phyloP scores from a whole-genome alignment of 148 eudicot species.

The Arctostaphylos glauca region DNA sequence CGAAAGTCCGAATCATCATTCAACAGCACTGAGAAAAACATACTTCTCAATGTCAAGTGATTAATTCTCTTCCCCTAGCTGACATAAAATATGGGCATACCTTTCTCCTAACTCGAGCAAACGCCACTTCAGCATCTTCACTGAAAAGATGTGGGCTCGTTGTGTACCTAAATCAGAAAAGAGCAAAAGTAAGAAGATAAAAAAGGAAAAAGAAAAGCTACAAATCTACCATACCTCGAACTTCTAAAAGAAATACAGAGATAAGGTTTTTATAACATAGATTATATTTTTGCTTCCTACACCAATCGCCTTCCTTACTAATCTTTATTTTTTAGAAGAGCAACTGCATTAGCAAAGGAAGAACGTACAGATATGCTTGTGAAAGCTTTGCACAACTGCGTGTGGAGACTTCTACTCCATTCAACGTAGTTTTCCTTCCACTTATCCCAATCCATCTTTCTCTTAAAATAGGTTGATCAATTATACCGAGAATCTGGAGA shows the following conservation, averaged over 20 bases:
- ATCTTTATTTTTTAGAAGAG: background rate
- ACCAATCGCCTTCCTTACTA: background rate
- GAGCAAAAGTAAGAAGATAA: constrained; percentile 18
- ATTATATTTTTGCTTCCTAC: background rate
- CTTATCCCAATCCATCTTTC: constrained; percentile 85
- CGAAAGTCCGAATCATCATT: background rate
- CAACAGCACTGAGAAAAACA: background rate
- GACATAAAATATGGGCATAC: constrained; percentile 27
- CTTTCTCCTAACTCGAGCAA: constrained; percentile 76
- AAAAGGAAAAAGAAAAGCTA: too few species aligned
- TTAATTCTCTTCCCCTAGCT: background rate
- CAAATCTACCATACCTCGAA: background rate
- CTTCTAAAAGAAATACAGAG: background rate
- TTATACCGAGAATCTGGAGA: constrained; percentile 74
- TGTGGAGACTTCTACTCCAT: constrained; percentile 77
- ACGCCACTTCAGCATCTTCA: constrained; percentile 76
- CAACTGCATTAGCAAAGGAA: background rate
- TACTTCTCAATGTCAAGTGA: background rate
- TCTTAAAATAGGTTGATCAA: constrained; percentile 84
- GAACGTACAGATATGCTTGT: constrained; percentile 73
- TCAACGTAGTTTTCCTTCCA: constrained; percentile 74
- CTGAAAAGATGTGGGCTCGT: constrained; percentile 91
- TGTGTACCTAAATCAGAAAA: constrained; percentile 67
- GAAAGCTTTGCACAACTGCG: constrained; percentile 76
- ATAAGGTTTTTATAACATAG: background rate